These are phyloP conservation scores for Microcos paniculata DNA, from an alignment of 345 rosid species.

Conservation along the genomic window DNA sequence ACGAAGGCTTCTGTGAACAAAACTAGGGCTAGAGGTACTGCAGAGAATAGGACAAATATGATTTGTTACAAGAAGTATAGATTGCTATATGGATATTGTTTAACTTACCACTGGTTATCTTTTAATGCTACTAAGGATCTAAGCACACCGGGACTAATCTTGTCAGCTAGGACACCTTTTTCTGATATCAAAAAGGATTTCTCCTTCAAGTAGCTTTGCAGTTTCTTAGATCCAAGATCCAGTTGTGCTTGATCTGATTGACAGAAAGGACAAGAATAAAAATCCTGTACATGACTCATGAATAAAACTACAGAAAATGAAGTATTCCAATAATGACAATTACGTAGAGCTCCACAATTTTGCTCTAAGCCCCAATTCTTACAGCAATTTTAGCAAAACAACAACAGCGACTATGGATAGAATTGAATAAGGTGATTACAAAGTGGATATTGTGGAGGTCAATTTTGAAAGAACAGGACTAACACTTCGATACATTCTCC, in stretches of 20 bases:
- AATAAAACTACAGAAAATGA: neutral
- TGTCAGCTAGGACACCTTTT: slow-evolving; percentile 75
- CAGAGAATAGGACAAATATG: neutral
- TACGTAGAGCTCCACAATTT: neutral
- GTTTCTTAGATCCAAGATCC: slow-evolving; percentile 61
- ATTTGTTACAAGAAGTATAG: neutral
- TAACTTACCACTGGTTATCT: slow-evolving; percentile 53
- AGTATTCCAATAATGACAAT: neutral
- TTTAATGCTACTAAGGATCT: slow-evolving; percentile 59
- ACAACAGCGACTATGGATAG: neutral
- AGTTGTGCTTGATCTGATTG: slow-evolving; percentile 54
- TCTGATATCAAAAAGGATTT: slow-evolving; percentile 62
- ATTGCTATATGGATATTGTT: neutral
- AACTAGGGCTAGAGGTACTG: neutral
- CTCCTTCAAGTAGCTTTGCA: slow-evolving; percentile 76
- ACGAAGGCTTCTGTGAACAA: neutral
- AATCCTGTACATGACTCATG: neutral
- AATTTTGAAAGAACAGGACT: neutral
- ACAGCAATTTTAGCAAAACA: neutral
- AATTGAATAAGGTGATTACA: neutral
- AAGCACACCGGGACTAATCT: slow-evolving; percentile 58
- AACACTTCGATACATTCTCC: no score
- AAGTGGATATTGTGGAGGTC: neutral
- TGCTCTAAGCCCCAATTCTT: neutral
- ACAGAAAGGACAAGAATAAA: slow-evolving; percentile 8